Conservation (phyloP, 2,329 filamentous ascomycete species). For the Penicillium expansum region DNA sequence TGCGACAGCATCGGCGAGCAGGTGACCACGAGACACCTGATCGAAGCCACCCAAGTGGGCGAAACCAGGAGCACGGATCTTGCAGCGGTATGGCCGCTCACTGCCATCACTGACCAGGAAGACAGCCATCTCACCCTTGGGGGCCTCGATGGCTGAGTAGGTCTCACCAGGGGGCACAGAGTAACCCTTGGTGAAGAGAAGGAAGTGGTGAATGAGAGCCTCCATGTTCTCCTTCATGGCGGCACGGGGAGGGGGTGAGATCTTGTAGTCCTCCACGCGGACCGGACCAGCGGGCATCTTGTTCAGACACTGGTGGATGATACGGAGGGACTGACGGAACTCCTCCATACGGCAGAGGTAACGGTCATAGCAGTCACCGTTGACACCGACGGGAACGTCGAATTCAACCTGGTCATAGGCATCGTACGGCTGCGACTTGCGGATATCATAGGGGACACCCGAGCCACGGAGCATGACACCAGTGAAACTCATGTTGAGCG, state of each 20-base stretch:
- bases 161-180: slow-evolving; percentile 95
- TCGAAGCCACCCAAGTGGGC: slow-evolving; percentile 94
- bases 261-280: slow-evolving; percentile 98
- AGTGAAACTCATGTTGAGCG: slow-evolving; percentile 94
- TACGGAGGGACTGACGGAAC: slow-evolving; percentile 95
- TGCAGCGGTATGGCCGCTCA: slow-evolving; percentile 94
- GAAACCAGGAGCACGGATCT: slow-evolving; percentile 95
- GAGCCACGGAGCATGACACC: slow-evolving; percentile 98
- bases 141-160: slow-evolving; percentile 97
- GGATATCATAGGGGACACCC: slow-evolving; percentile 92
- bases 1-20: slow-evolving; percentile 93
- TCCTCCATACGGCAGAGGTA: slow-evolving; percentile 99
- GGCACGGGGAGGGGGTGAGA: slow-evolving; percentile 87
- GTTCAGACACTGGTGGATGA: slow-evolving; percentile 98
- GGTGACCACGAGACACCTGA: slow-evolving; percentile 84
- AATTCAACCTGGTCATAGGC: slow-evolving; percentile 98
- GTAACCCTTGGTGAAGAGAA: slow-evolving; percentile 98
- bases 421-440: slow-evolving; percentile 95
- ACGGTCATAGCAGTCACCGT: slow-evolving; percentile 98
- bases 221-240: slow-evolving; percentile 99
- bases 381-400: slow-evolving; percentile 91
- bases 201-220: slow-evolving; percentile 97
- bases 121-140: slow-evolving; percentile 99
- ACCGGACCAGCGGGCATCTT: slow-evolving; percentile 96
- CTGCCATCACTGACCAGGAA: slow-evolving; percentile 94